Evolutionary conservation across 108 stramenopile genomes (phyloP), one percentile per base, ranked within the genome.

Genomic region (Aureococcus anophagefferens): DNA sequence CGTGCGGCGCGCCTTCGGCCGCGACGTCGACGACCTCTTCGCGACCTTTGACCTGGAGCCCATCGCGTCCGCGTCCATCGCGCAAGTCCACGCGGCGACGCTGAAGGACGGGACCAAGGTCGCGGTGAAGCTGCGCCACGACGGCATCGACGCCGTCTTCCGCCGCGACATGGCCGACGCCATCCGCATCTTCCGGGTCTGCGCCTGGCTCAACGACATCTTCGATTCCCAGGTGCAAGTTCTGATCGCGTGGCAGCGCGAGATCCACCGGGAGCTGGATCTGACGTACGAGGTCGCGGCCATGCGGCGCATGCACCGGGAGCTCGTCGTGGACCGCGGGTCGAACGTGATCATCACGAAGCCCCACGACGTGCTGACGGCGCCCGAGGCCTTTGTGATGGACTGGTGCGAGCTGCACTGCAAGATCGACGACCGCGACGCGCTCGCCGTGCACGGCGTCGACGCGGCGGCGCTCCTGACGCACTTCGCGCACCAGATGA

Each of bases 1-100:
- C 32, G 18, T 64, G 15, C 4, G 13, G 62, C 25, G 29, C 7
- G 62, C 62, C 25, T 63, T 63, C 28, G 29, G 29, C 7, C 4
- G 5, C 7, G 28, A 63, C 7, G 62, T 63, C 29, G 62, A 63
- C 21, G 29, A 30, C 21, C 4, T 63, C 21, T 63, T 63, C 28
- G 25, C 62, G 62, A 4, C 11, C 32, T 64, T 64, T 33, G 33
- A 33, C 7, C 1, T 4, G 13, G 25, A 3, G 64, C 64, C 64
- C 64, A 4, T 64, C 64, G 64, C 64, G 30, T 64, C 64, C 7
- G 64, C 64, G 32, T 64, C 64, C 14, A 64, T 64, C 30, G 64
- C 64, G 14, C 64, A 64, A 28, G 64, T 64, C 64, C 64, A 64
- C 25, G 14, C 14, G 14, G 64, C 64, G 64, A 13, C 11, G 64